Evolutionary conservation across 805 yeast species (phyloP).

Genomic region (Candida cerambycidarum): DNA sequence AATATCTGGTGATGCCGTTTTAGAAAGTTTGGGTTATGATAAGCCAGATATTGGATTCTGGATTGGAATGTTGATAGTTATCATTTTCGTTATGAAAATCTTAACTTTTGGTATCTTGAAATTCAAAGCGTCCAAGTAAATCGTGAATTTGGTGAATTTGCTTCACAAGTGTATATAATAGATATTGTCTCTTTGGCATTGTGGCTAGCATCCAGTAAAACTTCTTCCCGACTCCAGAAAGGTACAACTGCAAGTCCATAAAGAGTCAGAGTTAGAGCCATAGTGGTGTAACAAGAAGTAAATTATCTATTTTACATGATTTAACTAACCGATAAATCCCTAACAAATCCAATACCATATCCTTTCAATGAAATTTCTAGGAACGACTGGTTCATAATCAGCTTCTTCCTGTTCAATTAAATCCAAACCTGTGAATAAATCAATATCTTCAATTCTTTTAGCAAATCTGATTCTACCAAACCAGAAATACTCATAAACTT

Average conservation of each 20-base stretch:
- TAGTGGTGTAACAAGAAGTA: no score
- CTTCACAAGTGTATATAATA: no score
- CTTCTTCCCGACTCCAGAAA: no score
- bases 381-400: constrained; percentile 33
- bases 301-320: no score
- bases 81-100: constrained; percentile 29
- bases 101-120: constrained; percentile 25
- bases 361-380: constrained; percentile 42
- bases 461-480: constrained; percentile 36
- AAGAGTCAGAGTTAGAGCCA: no score
- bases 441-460: constrained; percentile 56
- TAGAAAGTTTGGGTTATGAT: constrained; percentile 24
- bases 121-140: background rate
- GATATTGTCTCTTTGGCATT: no score
- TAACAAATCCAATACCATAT: constrained; percentile 48
- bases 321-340: background rate
- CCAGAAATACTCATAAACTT: constrained; percentile 38
- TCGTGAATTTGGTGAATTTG: no score
- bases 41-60: constrained; percentile 28
- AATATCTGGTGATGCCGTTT: constrained; percentile 34
- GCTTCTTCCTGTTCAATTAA: constrained; percentile 57
- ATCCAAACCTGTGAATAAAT: constrained; percentile 58
- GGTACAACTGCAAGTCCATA: no score
- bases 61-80: constrained; percentile 32
- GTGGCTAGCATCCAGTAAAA: no score